Base-by-base conservation (phyloP, 371 early-diverging fungal genomes). In the Rhizopus microsporus region DNA sequence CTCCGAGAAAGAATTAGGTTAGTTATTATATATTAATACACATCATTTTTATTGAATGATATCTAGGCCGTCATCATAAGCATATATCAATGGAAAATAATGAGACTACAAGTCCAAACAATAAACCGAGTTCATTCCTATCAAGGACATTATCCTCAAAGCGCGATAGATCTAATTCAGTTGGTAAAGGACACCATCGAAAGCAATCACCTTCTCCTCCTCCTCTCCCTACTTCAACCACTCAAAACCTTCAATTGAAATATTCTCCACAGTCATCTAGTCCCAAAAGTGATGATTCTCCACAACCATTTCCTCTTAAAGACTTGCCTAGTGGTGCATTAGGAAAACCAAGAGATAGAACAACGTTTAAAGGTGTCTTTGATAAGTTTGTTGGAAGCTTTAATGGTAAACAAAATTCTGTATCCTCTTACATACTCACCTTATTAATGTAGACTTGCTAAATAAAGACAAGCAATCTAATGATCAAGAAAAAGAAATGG, bases 401-500 rank as follows among this genome's bases (percentile, higher is more conserved):
- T 67, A 68, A 77, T 75, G 81, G 79, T 82, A 72, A 54, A 30
- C 31, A 38, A 51, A 43, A 33, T 30, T 31, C 37, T 23, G 15
- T 16, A 46, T 51, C 55, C 13, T 49, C 15, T 42, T 61, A 1
- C 15, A 15, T 38, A n/a, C 30, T 8, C 38, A 6, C 16, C 32
- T 8, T 16, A 13, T 47, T 35, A 48, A 56, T 60, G 29, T 75
- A 87, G 86, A 85, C 65, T 59, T 88, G 50, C 70, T 85, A 15
- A 80, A 83, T 48, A 83, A 84, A 57, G 75, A 74, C 42, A 72
- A 68, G 53, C 69, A 74, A 31, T 54, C 68, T 7, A 74, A 63
- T 43, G 67, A 66, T 15, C 63, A 72, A 50, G 76, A 75, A 63
- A 90, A 88, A 64, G 90, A 89, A 66, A 84, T 90, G 63, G 93